phyloP scores from a whole-genome alignment of 768 basidiomycete genomes.

The Russula olivacea region DNA sequence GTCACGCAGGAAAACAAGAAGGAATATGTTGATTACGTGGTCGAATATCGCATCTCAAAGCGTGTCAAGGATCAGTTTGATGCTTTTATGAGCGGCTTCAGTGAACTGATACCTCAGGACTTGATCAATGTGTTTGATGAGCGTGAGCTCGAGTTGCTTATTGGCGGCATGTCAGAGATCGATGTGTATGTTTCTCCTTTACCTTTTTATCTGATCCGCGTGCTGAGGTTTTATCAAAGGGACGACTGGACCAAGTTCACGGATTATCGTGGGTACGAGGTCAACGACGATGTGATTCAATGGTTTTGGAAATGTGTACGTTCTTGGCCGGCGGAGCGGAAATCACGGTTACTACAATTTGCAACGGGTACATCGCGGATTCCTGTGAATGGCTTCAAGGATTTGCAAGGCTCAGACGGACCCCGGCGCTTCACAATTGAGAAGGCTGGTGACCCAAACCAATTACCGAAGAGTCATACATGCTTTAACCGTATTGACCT shows the following conservation, averaged over 20 bases:
- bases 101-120: constrained; percentile 97
- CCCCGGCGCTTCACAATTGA: constrained; percentile 97
- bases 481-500: constrained; percentile 97
- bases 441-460: constrained; percentile 94
- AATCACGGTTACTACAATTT: constrained; percentile 93
- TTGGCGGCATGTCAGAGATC: constrained; percentile 99
- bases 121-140: constrained; percentile 98
- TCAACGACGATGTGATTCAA: constrained; percentile 93
- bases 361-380: constrained; percentile 96
- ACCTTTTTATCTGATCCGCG: neutral
- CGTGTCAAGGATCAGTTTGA: constrained; percentile 99
- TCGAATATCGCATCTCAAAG: constrained; percentile 95
- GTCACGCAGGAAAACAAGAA: constrained; percentile 99
- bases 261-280: constrained; percentile 94
- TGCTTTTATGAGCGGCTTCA: constrained; percentile 99
- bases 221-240: constrained; percentile 34
- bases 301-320: constrained; percentile 99
- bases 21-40: constrained; percentile 91
- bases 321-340: constrained; percentile 97
- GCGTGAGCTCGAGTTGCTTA: constrained; percentile 91
- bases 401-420: constrained; percentile 95
- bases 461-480: constrained; percentile 92
- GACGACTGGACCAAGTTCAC: constrained; percentile 99
- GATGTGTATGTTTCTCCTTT: constrained; percentile 69
- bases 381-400: constrained; percentile 98